Base-by-base conservation (phyloP, 495 filamentous ascomycete species). In the Penicillium paxilli region DNA sequence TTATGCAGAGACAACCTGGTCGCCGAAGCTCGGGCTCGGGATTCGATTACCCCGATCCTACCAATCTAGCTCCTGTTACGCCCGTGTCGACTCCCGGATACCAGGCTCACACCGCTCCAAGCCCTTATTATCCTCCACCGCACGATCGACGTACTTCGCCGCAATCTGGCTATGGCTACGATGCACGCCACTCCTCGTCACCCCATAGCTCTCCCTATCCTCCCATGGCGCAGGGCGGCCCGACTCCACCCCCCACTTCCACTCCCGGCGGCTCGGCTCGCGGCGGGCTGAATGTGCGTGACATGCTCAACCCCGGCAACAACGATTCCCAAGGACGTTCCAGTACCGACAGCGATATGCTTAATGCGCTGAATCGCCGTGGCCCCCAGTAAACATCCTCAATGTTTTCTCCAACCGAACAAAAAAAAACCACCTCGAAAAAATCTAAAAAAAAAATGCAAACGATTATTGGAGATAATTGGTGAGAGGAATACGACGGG, bases 341-440 rank as follows among this genome's bases (percentile, higher is more conserved):
- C 33, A 79, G 72, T 52, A 76, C 79, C 14, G 80, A 83, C 55
- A 82, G 73, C 50, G 75, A 79, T 53, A 83, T 83, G 80, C 68
- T 83, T 41, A 79, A 81, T 60, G 75, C 77, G 33, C 58, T 83
- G 52, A 80, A 81, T 54, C 75, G 78, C 26, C 74, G 73, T 20
- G 73, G 70, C 5, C 64, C 67, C 30, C 22, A 51, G 40, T 33
- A 55, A n/a, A n/a, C n/a, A n/a, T n/a, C n/a, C n/a, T n/a, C n/a
- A n/a, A n/a, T n/a, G n/a, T n/a, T n/a, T n/a, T n/a, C n/a, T n/a
- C n/a, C n/a, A n/a, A n/a, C n/a, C n/a, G n/a, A n/a, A n/a, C n/a
- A n/a, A n/a, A n/a, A n/a, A n/a, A n/a, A n/a, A n/a, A n/a, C n/a
- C n/a, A n/a, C n/a, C n/a, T n/a, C n/a, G 47, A 52, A 55, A 21